Percentiles rank a stretch among this genome's conserved stretches.
Conservation (phyloP, 805 yeast genomes). For the Myxozyma lipomycoides region DNA sequence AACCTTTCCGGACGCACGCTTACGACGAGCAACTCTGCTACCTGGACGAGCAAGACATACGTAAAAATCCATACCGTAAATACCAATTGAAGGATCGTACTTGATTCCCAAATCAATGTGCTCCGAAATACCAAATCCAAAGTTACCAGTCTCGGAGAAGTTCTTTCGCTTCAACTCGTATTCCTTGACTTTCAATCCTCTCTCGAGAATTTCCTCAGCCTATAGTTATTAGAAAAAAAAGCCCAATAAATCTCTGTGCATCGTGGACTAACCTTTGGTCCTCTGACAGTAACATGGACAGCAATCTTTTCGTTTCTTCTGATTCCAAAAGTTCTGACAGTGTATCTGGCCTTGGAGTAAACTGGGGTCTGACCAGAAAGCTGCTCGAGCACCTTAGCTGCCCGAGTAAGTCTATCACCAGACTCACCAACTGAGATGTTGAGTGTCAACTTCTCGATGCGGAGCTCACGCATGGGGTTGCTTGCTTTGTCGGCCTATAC, state of each 20-base stretch:
- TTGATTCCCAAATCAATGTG: conserved; percentile 99
- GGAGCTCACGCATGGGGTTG: conserved; percentile 97
- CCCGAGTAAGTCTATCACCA: conserved; percentile 99
- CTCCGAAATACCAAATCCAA: conserved; percentile 99
- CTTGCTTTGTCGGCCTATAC: conserved; percentile 35
- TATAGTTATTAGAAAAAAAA: conserved; percentile 2
- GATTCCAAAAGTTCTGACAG: conserved; percentile 99
- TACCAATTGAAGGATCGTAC: conserved; percentile 99
- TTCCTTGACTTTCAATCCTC: conserved; percentile 99
- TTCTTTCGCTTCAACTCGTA: conserved; percentile 90
- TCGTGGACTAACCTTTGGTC: conserved; percentile 61
- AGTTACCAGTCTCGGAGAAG: conserved; percentile 99
- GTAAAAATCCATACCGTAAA: conserved; percentile 99
- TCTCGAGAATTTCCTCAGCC: conserved; percentile 98
- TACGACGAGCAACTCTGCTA: conserved; percentile 90
- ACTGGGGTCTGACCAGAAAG: conserved; percentile 99
- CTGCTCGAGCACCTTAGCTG: conserved; percentile 99
- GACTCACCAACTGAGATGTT: conserved; percentile 99
- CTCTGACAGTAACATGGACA: conserved; percentile 98
- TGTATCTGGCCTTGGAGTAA: conserved; percentile 99
- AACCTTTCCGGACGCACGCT: conserved; percentile 82
- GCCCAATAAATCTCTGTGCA: background rate
- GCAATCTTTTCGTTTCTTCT: conserved; percentile 99
- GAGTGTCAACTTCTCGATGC: conserved; percentile 98
- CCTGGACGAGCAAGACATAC: conserved; percentile 99